Evolutionary conservation across 2,329 filamentous ascomycete species (phyloP), one percentile per base, ranked within the genome.

Genomic region (Pseudogymnoascus sp.): DNA sequence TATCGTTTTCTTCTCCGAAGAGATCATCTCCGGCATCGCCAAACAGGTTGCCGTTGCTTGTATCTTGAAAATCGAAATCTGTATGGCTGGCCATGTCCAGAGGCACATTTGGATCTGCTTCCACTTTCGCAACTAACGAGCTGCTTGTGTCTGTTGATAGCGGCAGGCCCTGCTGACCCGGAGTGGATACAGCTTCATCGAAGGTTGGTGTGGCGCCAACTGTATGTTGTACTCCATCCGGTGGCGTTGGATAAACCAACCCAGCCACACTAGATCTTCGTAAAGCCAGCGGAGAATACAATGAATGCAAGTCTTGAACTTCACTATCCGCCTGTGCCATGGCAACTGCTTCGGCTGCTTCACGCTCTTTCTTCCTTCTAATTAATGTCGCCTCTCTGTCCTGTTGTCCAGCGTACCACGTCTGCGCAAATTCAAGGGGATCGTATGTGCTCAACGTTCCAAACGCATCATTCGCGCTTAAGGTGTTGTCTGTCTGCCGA

Each of bases 211-310:
- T 83, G 6, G 81, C 77, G 2, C 80, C 84, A 9, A 79, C 74
- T 1, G 76, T 74, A 61, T 79, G 78, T 42, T 85, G 84, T 17
- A 87, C 75, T 13, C 80, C 86, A 70, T 90, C 88, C 10, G 88
- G 88, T 1, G 88, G 88, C 5, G 88, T 91, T 7, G 86, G 88
- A 71, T 91, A 90, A 74, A 90, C 85, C 1, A 82, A 80, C 44
- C 83, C 82, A 23, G 78, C 70, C 62, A 71, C 79, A 67, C 78
- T 81, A 38, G 81, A 75, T 68, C 83, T 77, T 66, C 83, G 79
- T 6, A 83, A 68, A 15, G 77, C 76, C 19, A 82, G 67, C 6
- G 83, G 82, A 7, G 84, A 85, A 60, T 82, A 77, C 82, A 66
- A 21, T 4, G 50, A 56, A 56, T 78, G 82, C 23, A 79, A 68